Evolutionary conservation across 257 asterid genomes (phyloP).

Genomic region (Ilex aquifolium): DNA sequence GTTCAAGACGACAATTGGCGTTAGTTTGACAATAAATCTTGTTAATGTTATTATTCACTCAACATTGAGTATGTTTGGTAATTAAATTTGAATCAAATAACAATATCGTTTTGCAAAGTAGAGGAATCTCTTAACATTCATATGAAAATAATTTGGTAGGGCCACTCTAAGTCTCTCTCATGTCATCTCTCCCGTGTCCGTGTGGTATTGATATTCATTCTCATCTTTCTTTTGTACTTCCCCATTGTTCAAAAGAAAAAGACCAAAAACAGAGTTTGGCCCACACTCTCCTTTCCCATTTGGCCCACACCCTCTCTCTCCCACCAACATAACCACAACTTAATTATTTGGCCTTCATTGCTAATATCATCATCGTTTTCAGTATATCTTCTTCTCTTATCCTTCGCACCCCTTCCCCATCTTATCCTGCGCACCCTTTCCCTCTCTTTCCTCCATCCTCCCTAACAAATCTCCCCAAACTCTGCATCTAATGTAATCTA

Average conservation of each 20-base stretch:
- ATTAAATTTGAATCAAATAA: too few relatives aligned
- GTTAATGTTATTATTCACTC: too few relatives aligned
- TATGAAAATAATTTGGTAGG: slow-evolving; percentile 16
- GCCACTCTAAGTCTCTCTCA: slow-evolving; percentile 9
- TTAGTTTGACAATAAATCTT: too few relatives aligned
- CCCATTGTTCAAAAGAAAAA: background rate
- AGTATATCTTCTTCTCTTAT: background rate
- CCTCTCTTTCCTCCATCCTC: slow-evolving; percentile 14
- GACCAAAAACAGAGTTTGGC: slow-evolving; percentile 9
- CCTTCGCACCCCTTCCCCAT: too few relatives aligned
- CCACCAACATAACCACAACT: slow-evolving; percentile 16
- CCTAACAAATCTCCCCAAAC: slow-evolving; percentile 32
- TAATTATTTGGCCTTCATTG: slow-evolving; percentile 21
- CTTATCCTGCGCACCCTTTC: slow-evolving; percentile 9
- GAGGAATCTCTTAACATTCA: background rate
- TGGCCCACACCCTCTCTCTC: slow-evolving; percentile 26
- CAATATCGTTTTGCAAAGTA: too few relatives aligned
- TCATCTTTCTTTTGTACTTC: slow-evolving; percentile 29
- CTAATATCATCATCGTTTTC: slow-evolving; percentile 18
- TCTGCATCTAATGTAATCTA: slow-evolving; percentile 21
- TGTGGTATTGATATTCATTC: slow-evolving; percentile 33
- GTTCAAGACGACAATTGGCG: too few relatives aligned
- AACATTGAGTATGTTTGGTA: too few relatives aligned
- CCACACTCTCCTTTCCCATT: background rate
- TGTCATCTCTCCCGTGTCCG: slow-evolving; percentile 12